phyloP scores from a whole-genome alignment of 2,329 filamentous ascomycete genomes.

The Fusarium brachygibbosum region DNA sequence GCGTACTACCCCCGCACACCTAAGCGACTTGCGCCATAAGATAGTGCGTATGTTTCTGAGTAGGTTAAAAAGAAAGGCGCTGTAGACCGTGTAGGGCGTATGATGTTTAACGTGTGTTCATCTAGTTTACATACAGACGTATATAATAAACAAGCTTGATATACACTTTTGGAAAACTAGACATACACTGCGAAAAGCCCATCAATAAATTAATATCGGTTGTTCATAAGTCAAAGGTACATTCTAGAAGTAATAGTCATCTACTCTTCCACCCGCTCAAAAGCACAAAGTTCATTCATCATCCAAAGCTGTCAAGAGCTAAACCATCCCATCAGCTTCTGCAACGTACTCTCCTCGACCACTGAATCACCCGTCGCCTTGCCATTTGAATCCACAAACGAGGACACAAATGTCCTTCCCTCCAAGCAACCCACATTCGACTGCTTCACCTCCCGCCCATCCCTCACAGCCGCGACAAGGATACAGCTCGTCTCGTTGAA shows the following conservation, averaged over 20 bases:
- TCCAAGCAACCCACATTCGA: conserved; percentile 42
- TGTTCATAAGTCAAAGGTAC: background rate
- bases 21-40: conserved; percentile 68
- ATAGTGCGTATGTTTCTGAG: background rate
- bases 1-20: conserved; percentile 72
- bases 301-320: background rate
- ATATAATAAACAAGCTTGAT: conserved; percentile 3
- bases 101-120: background rate
- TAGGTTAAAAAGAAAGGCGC: background rate
- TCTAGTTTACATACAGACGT: conserved; percentile 2
- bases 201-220: background rate
- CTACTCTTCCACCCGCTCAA: background rate
- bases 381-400: conserved; percentile 15
- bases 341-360: conserved; percentile 1
- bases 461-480: conserved; percentile 38
- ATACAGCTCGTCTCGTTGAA: conserved; percentile 40
- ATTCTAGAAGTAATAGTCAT: background rate
- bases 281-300: conserved; percentile 1
- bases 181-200: background rate
- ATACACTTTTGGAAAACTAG: background rate
- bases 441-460: conserved; percentile 34
- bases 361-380: conserved; percentile 3
- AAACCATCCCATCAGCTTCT: conserved; percentile 25
- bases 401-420: conserved; percentile 33
- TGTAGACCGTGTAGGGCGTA: conserved; percentile 6